Evolutionary conservation across 306 rosid genomes (phyloP).

Genomic region (Medicago arabica): DNA sequence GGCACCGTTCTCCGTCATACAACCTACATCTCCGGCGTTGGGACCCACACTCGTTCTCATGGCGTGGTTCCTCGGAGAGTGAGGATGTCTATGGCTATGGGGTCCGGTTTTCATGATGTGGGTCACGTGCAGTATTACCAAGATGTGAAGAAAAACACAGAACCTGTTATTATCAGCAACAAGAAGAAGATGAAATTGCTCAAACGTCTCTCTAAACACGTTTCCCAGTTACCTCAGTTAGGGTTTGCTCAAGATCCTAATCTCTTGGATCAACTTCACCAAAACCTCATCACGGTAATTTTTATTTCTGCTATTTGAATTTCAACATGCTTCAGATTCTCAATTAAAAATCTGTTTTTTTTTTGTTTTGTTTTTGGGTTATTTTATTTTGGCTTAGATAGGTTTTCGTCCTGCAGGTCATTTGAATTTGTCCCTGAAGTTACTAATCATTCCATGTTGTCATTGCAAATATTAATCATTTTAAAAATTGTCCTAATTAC

Average conservation of each 20-base stretch:
- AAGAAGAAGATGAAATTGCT: slow-evolving; percentile 72
- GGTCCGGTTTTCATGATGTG: slow-evolving; percentile 60
- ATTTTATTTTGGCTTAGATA: not conserved
- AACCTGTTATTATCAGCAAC: slow-evolving; percentile 36
- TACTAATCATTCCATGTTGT: no score
- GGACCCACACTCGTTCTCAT: not conserved
- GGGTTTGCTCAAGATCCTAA: slow-evolving; percentile 46
- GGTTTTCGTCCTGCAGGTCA: no score
- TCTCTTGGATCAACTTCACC: slow-evolving; percentile 48
- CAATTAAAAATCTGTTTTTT: not conserved
- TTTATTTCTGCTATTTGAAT: not conserved
- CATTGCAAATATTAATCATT: no score
- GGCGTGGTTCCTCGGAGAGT: slow-evolving; percentile 17
- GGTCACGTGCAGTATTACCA: slow-evolving; percentile 63
- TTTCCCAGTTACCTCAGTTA: slow-evolving; percentile 46
- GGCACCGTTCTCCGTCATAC: slow-evolving; percentile 61
- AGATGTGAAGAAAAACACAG: slow-evolving; percentile 47
- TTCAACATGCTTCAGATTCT: not conserved
- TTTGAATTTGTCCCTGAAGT: no score
- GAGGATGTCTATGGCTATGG: slow-evolving; percentile 12
- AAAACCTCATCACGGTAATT: slow-evolving; percentile 53
- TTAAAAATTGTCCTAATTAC: no score
- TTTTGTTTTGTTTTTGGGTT: not conserved
- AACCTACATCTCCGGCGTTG: slow-evolving; percentile 29
- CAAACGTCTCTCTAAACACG: slow-evolving; percentile 52